Evolutionary conservation across 805 yeast species (phyloP), one percentile per base, ranked within the genome.

Genomic region (Maudiozyma turicensis): DNA sequence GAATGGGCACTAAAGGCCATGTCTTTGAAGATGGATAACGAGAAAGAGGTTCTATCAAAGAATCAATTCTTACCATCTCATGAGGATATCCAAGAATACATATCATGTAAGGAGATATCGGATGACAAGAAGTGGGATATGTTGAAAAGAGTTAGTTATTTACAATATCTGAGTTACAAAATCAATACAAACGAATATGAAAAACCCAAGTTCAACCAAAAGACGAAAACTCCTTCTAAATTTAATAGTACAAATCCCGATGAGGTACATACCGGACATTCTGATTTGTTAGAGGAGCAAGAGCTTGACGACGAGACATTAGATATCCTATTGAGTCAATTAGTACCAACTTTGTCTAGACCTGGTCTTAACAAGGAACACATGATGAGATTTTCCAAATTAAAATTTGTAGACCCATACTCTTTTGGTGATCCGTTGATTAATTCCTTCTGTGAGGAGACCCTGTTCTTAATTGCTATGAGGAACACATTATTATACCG

Each of bases 401-500:
- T 63, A 15, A 61, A 56, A 31, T 82, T 81, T 50, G 75, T 93
- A 52, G 97, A 89, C 63, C 99, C 99, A 0, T 90, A 86, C 65
- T 72, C 79, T 2, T 89, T 93, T 63, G 82, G 77, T 50, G 99
- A 93, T 67, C 99, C 99, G 0, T 63, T 93, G 44, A 79, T 76
- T 51, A 84, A 78, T n/a, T 78, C 77, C 2, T 93, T 93, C 63
- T 87, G 80, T 59, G 90, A 86, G 57, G 96, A 88, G 57, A 64
- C 82, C 7, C 91, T 96, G 96, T 77, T 74, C 62, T 82, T 82
- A 5, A 80, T 78, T 58, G 97, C 99, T 0, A 71, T 84, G 47
- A 75, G 90, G 58, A 93, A 93, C 60, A 88, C 98, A 0, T 73
- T 78, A 51, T 70, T 95, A 1, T 93, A 78, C 69, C 74, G 96